phyloP scores from a whole-genome alignment of 2,329 filamentous ascomycete genomes.

The Phaeosphaeria sp. region DNA sequence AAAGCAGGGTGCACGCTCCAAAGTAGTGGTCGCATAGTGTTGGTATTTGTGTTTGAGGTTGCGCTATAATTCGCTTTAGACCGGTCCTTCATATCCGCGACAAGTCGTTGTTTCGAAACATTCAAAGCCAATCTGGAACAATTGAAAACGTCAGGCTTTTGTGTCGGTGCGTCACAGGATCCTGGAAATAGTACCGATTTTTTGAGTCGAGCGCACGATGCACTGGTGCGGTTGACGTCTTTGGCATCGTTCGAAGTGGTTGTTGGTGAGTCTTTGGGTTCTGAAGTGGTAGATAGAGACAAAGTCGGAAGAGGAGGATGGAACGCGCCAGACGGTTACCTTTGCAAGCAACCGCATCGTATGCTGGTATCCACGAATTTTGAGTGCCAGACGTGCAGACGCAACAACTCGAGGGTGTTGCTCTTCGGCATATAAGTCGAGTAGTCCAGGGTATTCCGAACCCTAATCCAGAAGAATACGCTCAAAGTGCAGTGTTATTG shows the following conservation, averaged over 20 bases:
- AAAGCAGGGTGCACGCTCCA: neutral
- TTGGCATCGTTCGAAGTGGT: neutral
- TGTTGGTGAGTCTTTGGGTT: neutral
- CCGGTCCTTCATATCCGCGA: neutral
- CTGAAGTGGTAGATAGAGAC: neutral
- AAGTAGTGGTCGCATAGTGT: neutral
- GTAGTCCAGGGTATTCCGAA: no score
- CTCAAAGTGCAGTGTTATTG: no score
- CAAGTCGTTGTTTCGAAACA: slow-evolving; percentile 13
- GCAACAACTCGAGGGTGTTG: no score
- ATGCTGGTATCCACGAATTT: no score
- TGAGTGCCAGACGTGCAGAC: no score
- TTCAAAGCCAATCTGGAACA: slow-evolving; percentile 3
- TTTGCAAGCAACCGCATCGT: no score
- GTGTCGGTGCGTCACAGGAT: neutral
- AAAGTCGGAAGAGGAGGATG: neutral
- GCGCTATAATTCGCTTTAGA: neutral
- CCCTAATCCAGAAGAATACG: no score
- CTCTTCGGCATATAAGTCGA: no score
- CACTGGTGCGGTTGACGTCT: neutral
- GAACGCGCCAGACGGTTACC: no score
- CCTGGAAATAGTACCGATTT: slow-evolving; percentile 6
- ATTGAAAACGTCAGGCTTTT: slow-evolving; percentile 2
- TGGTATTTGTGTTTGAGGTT: neutral
- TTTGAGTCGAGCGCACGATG: neutral